Base-by-base conservation (phyloP, 805 yeast genomes). In the Suhomyces sp. region DNA sequence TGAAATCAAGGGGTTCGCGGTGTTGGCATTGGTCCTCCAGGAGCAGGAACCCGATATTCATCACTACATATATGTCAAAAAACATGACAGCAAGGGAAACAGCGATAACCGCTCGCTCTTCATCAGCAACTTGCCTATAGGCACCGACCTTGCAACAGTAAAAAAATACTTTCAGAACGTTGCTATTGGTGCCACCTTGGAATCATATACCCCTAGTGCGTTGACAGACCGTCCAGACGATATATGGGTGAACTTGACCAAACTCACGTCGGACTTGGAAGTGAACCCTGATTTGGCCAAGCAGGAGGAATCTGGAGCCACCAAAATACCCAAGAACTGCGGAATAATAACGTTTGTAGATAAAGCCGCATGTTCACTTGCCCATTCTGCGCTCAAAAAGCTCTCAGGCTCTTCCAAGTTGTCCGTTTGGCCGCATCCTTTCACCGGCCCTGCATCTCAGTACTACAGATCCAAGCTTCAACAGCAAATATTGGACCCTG, bases 301-400 rank as follows among this genome's bases (percentile, higher is more conserved):
- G 13, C 57, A 59, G 10, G 59, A 56, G 19, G 68, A 64, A 44
- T 66, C 55, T 21, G 62, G 61, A 10, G 67, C 68, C 2, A 59
- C 77, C 50, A 82, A 76, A 57, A 72, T 87, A 39, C 96, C 96
- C 43, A 81, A 83, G 60, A 84, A 87, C 53, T 84, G 92, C 56
- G 93, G 89, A 0, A 72, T 89, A 6, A 77, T 89, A 43, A 82
- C 84, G 25, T 84, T 90, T 63, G 80, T 91, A 6, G 97, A 90
- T 67, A 83, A 83, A 60, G 67, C 85, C 2, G 80, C 89, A 29
- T 72, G 84, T 53, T 77, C 80, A 61, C 69, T 89, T 59, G 90
- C 96, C 1, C 70, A 87, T 45, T 67, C 73, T 35, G 80, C 85
- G 55, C 79, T 91, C 54, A 82, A 82, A 62, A 82, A 83, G 60